Conservation (phyloP, 495 filamentous ascomycete species). For the Clavariopsis aquatica region DNA sequence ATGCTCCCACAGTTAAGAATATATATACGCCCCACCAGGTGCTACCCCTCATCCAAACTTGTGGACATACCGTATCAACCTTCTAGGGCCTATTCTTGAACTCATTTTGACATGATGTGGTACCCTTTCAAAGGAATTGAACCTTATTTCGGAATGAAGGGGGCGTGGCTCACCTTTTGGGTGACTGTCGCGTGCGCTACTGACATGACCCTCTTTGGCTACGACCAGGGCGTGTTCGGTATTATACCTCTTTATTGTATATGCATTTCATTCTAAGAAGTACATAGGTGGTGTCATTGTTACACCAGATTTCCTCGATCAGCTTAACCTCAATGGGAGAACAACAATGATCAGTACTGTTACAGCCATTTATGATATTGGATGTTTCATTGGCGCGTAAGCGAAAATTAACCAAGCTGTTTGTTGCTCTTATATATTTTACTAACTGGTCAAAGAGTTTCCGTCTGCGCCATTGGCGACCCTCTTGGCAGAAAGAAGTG, state of each 20-base stretch:
- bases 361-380: conserved; percentile 67
- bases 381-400: conserved; percentile 61
- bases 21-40: neutral
- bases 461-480: conserved; percentile 62
- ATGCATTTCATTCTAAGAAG: conserved; percentile 31
- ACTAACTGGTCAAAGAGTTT: conserved; percentile 39
- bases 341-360: conserved; percentile 57
- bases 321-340: conserved; percentile 52
- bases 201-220: conserved; percentile 56
- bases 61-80: too few relatives aligned
- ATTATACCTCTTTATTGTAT: neutral
- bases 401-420: too few relatives aligned
- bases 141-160: conserved; percentile 61
- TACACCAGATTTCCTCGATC: conserved; percentile 58
- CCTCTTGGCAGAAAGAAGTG: conserved; percentile 59
- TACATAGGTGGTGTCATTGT: conserved; percentile 57
- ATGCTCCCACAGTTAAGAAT: neutral
- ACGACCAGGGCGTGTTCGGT: conserved; percentile 60
- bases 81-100: too few relatives aligned
- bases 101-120: too few relatives aligned
- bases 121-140: conserved; percentile 37
- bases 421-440: neutral
- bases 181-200: conserved; percentile 50
- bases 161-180: conserved; percentile 60
- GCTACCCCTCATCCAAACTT: neutral